Base-by-base conservation (phyloP, 2,329 filamentous ascomycete species). In the Cyclaneusma minus region DNA sequence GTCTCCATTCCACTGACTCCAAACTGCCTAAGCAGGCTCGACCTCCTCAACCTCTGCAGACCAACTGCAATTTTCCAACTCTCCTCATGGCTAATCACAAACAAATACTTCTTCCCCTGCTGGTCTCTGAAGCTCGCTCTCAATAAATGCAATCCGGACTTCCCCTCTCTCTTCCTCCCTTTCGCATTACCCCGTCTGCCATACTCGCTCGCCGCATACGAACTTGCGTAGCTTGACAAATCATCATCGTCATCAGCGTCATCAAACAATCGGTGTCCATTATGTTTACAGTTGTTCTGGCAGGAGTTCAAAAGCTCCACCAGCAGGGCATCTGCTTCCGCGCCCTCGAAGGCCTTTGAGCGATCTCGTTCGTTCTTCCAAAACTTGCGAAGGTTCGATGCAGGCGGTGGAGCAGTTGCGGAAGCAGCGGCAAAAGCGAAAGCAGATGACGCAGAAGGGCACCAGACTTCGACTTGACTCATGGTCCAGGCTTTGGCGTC, bases 401-500 rank as follows among this genome's bases (percentile, higher is more conserved):
- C 45, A 36, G 50, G 46, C 35, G 55, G 43, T 24, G 57, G 46
- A 33, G 58, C 49, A 37, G 55, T 47, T 38, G 55, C 43, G 42
- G 54, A 42, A 37, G 50, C 49, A 41, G 50, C 51, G 38, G 51
- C 48, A 56, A 49, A 68, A 50, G 75, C 68, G 44, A 68, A 63
- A n/a, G n/a, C n/a, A n/a, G n/a, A n/a, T n/a, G n/a, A n/a, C n/a
- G n/a, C n/a, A n/a, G n/a, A n/a, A 45, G 72, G 69, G 48, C 76
- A 84, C 70, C 77, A 82, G 59, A 89, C 75, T 66, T 95, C 89
- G 51, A 91, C 72, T 37, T 78, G 60, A 56, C 92, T 94, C 54
- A 98, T 68, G 22, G 84, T 93, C 89, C 89, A 95, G 14, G 87
- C 85, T 53, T 95, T 95, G 46, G 95, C 73, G 50, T 98, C 89